Evolutionary conservation across 768 basidiomycete species (phyloP), one percentile per base, ranked within the genome.

Genomic region (Kwoniella dejecticola): DNA sequence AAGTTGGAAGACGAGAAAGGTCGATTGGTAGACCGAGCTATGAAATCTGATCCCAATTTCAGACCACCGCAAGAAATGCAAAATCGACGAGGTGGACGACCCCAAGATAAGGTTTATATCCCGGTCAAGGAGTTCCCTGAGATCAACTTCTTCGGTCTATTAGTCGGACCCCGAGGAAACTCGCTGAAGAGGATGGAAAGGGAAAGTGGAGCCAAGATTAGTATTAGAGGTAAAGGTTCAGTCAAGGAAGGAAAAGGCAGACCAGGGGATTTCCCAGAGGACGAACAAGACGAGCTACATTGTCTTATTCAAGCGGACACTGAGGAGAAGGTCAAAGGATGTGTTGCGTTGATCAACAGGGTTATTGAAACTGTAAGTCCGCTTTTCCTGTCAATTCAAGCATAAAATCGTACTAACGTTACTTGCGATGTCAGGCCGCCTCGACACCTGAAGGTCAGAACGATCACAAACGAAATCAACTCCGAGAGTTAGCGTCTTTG

Each of bases 51-150:
- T 74, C 96, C 96, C 17, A 94, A 93, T 76, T 99, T 95, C 83
- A 90, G 90, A 41, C 93, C 96, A 55, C 96, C 96, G 10, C 89
- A 91, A 57, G 96, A 99, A 79, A 95, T 97, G 89, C 91, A 66
- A 89, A 92, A 78, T 88, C 92, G 77, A 95, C 88, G 92, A 30
- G 66, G 75, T 56, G 89, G 90, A 61, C 86, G 92, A 47, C 94
- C 95, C 13, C 89, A 90, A 31, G 96, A 99, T 62, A 98, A 98
- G 81, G 96, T 99, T 63, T 99, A 98, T 78, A 97, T 99, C 63
- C 96, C 96, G 40, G 94, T 97, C 77, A 98, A 99, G 79, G 96
- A 99, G 81, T 99, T 99, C 71, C 96, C 96, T 1, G 95, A 98
- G 81, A 98, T 99, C 83, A 99, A 99, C 79, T 99, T 98, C 82